Evolutionary conservation across 1,284 basidiomycete genomes (phyloP).

Genomic region (Microbotryum saponariae): DNA sequence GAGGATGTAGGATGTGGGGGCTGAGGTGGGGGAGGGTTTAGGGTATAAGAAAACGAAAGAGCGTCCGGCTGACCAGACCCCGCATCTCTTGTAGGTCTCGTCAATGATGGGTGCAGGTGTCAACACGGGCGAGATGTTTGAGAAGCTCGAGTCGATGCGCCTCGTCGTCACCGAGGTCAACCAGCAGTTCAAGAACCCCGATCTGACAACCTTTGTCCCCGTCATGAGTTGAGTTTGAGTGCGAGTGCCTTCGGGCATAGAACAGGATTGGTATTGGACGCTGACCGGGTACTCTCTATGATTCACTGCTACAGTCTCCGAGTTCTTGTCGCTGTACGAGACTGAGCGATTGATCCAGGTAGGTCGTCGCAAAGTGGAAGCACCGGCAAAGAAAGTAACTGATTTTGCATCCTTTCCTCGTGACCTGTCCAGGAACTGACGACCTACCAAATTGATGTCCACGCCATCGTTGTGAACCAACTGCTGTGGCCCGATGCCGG

Average conservation of each 20-base stretch:
- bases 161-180: slow-evolving; percentile 97
- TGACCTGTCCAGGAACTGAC: slow-evolving; percentile 58
- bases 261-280: too few relatives aligned
- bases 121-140: slow-evolving; percentile 76
- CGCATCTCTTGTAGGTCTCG: slow-evolving; percentile 58
- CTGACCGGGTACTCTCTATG: neutral
- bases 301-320: slow-evolving; percentile 42
- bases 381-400: too few relatives aligned
- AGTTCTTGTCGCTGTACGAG: slow-evolving; percentile 84
- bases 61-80: slow-evolving; percentile 1
- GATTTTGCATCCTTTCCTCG: too few relatives aligned
- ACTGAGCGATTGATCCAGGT: slow-evolving; percentile 88
- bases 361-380: too few relatives aligned
- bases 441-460: slow-evolving; percentile 94
- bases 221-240: slow-evolving; percentile 27
- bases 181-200: slow-evolving; percentile 97
- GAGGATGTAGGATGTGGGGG: neutral
- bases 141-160: slow-evolving; percentile 94
- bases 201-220: slow-evolving; percentile 69
- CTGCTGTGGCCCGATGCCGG: slow-evolving; percentile 85
- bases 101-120: slow-evolving; percentile 84
- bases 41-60: neutral
- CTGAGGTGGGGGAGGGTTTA: neutral
- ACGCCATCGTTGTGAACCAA: slow-evolving; percentile 98
- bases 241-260: too few relatives aligned